Base-by-base conservation (phyloP, 106 monocot genomes). In the Vanilla planifolia region DNA sequence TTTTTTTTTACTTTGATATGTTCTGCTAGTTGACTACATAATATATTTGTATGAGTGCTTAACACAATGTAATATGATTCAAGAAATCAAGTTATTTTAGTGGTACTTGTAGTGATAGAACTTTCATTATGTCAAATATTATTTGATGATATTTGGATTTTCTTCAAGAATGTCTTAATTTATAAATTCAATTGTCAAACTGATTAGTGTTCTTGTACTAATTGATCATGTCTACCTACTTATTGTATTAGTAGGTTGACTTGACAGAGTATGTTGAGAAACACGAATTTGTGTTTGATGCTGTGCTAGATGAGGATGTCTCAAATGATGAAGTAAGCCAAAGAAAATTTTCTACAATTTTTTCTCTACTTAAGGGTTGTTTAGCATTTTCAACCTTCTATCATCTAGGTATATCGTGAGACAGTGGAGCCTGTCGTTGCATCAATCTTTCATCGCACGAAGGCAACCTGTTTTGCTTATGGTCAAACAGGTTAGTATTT, bases 231-330 rank as follows among this genome's bases (percentile, higher is more conserved):
- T 13, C 2, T 53, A 1, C 3, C 29, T 32, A 16, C 32, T 7
- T 32, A 16, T 32, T 2, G 2, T 53, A 30, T 0, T 4, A 53
- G 63, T 52, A 94, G 94, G 94, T 94, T 30, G 94, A 94, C 64
- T 61, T 94, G 75, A 94, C 94, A 63, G 89, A 89, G 58, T 94
- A 89, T 74, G 94, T 94, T 60, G 94, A 94, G 73, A 85, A 89
- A 65, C 94, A 94, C 75, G 94, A 94, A 43, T 94, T 95, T 73
- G 89, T 67, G 66, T 95, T 62, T 45, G 62, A 62, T 62, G 44
- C 62, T 62, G 28, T 62, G 16, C 44, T 95, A 68, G 45, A 62
- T n/a, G 62, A 62, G 30, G 62, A 62, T 62, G 62, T 62, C 27
- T 62, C 62, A 45, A 62, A 62, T 45, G 62, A 62, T 62, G 62